Evolutionary conservation across 257 asterid species (phyloP).

Genomic region (Scutellaria minor): DNA sequence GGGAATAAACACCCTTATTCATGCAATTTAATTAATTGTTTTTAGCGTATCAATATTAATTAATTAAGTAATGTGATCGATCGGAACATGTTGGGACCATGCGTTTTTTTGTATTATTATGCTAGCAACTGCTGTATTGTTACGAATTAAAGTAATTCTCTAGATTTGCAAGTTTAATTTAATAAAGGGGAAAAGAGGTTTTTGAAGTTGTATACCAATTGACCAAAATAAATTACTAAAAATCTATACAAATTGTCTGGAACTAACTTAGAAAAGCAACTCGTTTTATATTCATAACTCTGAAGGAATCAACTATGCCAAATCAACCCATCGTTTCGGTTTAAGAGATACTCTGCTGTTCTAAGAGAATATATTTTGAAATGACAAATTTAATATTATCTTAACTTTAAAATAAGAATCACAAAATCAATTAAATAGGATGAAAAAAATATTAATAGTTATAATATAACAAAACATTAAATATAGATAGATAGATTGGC

Average conservation of each 20-base stretch:
- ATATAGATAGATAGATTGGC: too few species aligned
- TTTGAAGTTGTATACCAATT: slow-evolving; percentile 23
- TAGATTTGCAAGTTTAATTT: slow-evolving; percentile 36
- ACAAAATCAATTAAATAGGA: too few species aligned
- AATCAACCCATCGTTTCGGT: neutral
- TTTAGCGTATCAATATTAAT: neutral
- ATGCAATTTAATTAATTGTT: neutral
- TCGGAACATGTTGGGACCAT: slow-evolving; percentile 47
- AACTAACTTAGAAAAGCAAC: neutral
- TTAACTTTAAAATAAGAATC: too few species aligned
- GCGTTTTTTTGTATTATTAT: slow-evolving; percentile 36
- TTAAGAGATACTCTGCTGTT: neutral
- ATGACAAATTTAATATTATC: too few species aligned
- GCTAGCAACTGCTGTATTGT: slow-evolving; percentile 1
- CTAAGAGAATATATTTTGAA: neutral
- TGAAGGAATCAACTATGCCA: slow-evolving; percentile 21
- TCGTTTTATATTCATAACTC: slow-evolving; percentile 21
- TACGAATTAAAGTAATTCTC: slow-evolving; percentile 30
- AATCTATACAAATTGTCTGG: neutral
- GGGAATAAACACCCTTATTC: slow-evolving; percentile 40
- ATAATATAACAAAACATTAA: too few species aligned
- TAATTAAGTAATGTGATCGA: slow-evolving; percentile 27
- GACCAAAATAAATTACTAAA: neutral
- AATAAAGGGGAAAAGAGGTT: slow-evolving; percentile 2
- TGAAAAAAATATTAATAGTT: too few species aligned